These are phyloP conservation scores for Scheffersomyces amazonensis DNA, from an alignment of 805 yeast genomes.

Conservation along the genomic window DNA sequence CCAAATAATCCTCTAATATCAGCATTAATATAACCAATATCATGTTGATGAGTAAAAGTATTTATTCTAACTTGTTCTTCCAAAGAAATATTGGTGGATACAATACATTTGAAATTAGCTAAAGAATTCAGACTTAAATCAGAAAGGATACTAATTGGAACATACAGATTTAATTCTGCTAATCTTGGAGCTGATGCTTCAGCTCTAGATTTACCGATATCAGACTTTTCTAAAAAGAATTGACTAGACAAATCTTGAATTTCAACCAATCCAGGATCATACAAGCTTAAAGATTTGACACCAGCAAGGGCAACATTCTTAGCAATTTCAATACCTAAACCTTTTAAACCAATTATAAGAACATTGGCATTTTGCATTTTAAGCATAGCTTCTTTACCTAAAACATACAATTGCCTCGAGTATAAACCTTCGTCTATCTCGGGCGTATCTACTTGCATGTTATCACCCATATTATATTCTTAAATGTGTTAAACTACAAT, in stretches of 20 bases:
- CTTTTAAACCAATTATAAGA: slow-evolving; percentile 85
- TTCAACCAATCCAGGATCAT: slow-evolving; percentile 71
- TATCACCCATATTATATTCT: slow-evolving; percentile 13
- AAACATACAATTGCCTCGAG: slow-evolving; percentile 93
- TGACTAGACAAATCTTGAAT: slow-evolving; percentile 82
- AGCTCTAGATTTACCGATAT: slow-evolving; percentile 80
- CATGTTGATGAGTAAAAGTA: slow-evolving; percentile 66
- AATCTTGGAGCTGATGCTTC: slow-evolving; percentile 62
- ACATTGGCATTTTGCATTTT: slow-evolving; percentile 94
- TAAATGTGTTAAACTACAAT: too few species aligned
- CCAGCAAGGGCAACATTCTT: slow-evolving; percentile 97
- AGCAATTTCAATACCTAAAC: slow-evolving; percentile 94
- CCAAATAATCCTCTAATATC: slow-evolving; percentile 89
- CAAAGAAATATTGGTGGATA: slow-evolving; percentile 72
- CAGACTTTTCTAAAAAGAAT: slow-evolving; percentile 70
- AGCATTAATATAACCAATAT: slow-evolving; percentile 77
- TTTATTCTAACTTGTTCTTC: slow-evolving; percentile 77
- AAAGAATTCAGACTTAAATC: slow-evolving; percentile 55
- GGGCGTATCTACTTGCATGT: slow-evolving; percentile 44
- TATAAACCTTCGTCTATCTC: slow-evolving; percentile 89
- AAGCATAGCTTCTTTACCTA: slow-evolving; percentile 98
- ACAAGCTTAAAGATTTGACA: slow-evolving; percentile 83
- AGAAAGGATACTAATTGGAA: slow-evolving; percentile 70
- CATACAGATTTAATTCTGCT: slow-evolving; percentile 84
- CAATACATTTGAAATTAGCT: slow-evolving; percentile 68